These are phyloP conservation scores for Galeopsis tetrahit DNA, from an alignment of 257 asterid species.

Conservation along the genomic window DNA sequence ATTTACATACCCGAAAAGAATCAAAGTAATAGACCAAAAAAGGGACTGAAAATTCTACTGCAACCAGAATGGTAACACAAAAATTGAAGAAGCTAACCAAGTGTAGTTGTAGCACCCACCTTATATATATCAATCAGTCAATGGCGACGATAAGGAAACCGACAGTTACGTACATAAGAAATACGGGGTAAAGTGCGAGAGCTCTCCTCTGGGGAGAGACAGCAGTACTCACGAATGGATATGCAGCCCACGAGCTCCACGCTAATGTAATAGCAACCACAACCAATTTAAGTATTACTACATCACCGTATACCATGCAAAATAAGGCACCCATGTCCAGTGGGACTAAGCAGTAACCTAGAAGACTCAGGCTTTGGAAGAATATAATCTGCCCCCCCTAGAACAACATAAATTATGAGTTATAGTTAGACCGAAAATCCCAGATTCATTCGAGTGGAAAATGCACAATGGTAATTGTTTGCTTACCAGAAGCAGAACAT, in stretches of 20 bases:
- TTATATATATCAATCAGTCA: conserved; percentile 41
- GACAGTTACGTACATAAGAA: conserved; percentile 87
- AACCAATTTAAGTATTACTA: conserved; percentile 58
- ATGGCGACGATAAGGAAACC: conserved; percentile 91
- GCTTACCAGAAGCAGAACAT: conserved; percentile 84
- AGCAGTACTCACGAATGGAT: conserved; percentile 92
- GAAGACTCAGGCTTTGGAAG: conserved; percentile 94
- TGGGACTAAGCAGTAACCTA: conserved; percentile 95
- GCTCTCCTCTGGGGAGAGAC: conserved; percentile 86
- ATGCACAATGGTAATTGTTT: background rate
- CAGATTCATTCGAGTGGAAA: background rate
- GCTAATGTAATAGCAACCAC: conserved; percentile 76
- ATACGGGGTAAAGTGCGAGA: conserved; percentile 88
- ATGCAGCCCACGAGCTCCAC: conserved; percentile 99
- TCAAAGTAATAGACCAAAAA: background rate
- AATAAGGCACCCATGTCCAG: conserved; percentile 79
- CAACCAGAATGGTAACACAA: conserved; percentile 19
- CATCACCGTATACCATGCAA: conserved; percentile 70
- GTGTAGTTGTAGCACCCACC: conserved; percentile 12
- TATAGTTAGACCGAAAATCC: background rate
- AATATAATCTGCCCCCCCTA: conserved; percentile 97
- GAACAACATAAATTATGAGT: conserved; percentile 25
- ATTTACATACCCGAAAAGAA: conserved; percentile 9
- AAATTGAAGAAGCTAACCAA: conserved; percentile 14
- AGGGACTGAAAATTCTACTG: background rate